Conservation (phyloP, 257 asterid genomes). For the Solanum verrucosum region DNA sequence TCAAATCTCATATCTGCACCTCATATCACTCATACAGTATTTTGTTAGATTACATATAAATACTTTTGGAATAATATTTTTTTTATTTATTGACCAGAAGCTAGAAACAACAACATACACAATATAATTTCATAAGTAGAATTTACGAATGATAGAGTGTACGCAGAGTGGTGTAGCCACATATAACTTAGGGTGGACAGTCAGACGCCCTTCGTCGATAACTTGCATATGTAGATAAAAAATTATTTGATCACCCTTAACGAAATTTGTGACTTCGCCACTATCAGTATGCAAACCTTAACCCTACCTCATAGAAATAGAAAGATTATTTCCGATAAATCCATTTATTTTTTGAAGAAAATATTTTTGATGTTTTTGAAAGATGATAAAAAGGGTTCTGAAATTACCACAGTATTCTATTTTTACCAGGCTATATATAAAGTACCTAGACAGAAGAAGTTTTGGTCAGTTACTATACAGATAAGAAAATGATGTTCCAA, state of each 20-base stretch:
- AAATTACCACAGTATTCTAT: background rate
- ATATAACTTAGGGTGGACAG: too few species aligned
- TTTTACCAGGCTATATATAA: background rate
- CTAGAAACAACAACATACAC: background rate
- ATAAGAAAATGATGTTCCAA: background rate
- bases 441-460: background rate
- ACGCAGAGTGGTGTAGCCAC: too few species aligned
- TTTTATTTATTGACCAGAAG: background rate
- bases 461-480: background rate
- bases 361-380: background rate
- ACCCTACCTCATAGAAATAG: background rate
- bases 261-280: too few species aligned
- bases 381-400: background rate
- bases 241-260: too few species aligned
- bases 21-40: background rate
- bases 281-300: too few species aligned
- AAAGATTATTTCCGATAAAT: background rate
- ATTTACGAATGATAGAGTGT: background rate
- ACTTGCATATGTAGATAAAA: too few species aligned
- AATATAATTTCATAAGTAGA: background rate
- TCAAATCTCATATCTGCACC: background rate
- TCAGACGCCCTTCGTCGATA: fast-evolving
- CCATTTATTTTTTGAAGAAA: too few species aligned
- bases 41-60: background rate
- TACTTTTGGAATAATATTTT: background rate